A percentile compares a stretch with the other conserved stretches of the same genome.
Evolutionary conservation across 345 rosid species (phyloP).

Genomic region (Abelmoschus esculentus): DNA sequence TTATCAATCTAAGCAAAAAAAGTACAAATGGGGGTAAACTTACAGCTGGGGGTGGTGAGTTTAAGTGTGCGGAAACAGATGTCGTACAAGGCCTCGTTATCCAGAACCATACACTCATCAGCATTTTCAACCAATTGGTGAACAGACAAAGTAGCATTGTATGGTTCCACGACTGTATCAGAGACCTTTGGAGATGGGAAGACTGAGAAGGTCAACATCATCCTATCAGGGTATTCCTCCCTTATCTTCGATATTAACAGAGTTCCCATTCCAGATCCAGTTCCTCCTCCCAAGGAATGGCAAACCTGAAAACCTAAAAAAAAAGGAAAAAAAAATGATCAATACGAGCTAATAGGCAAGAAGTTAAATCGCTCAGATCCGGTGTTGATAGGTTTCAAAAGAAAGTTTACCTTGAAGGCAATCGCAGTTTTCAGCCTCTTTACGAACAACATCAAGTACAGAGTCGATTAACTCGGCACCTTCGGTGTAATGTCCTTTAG

Average conservation of each 20-base stretch:
- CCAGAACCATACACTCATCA: background rate
- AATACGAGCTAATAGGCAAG: background rate
- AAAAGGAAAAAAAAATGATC: no score
- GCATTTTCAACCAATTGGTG: background rate
- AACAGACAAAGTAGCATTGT: background rate
- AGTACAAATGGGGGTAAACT: background rate
- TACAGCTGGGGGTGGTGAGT: background rate
- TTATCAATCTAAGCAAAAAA: no score
- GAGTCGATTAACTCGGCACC: background rate
- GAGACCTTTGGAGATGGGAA: background rate
- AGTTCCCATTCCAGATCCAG: background rate
- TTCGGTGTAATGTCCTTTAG: background rate
- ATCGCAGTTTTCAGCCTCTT: background rate
- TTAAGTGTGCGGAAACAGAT: background rate
- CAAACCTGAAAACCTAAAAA: background rate
- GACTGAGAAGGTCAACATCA: background rate
- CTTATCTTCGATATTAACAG: background rate
- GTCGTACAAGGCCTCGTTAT: background rate
- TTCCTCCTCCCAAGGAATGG: background rate
- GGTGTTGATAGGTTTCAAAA: no score
- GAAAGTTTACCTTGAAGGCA: background rate
- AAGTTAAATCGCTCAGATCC: background rate
- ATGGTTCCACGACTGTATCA: background rate
- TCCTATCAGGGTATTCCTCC: background rate
- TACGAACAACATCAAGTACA: background rate